phyloP scores from a whole-genome alignment of 306 rosid genomes.

The Betula pendula region DNA sequence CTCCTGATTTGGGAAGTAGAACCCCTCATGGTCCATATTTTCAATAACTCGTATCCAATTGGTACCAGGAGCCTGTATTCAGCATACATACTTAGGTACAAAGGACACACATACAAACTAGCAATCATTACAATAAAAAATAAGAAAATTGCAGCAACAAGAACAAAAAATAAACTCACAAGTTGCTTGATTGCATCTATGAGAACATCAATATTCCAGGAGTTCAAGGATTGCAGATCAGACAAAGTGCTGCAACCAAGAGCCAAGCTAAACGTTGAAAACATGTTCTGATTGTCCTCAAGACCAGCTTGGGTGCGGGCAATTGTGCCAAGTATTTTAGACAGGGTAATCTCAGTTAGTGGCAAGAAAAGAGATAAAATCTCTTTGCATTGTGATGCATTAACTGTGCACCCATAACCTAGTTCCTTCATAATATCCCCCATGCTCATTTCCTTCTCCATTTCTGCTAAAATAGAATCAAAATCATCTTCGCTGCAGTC shows the following conservation, averaged over 20 bases:
- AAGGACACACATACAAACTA: slow-evolving; percentile 9
- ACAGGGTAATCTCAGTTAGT: slow-evolving; percentile 64
- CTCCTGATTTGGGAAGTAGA: slow-evolving; percentile 84
- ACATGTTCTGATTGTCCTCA: slow-evolving; percentile 77
- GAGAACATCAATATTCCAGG: slow-evolving; percentile 96
- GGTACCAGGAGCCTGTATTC: slow-evolving; percentile 76
- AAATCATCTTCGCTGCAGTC: slow-evolving; percentile 74
- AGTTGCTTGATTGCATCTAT: slow-evolving; percentile 76
- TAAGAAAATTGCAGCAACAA: slow-evolving; percentile 1
- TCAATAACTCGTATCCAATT: slow-evolving; percentile 82
- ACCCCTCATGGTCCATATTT: slow-evolving; percentile 93
- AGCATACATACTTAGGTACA: slow-evolving; percentile 26
- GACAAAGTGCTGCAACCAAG: slow-evolving; percentile 62
- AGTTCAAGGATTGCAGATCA: slow-evolving; percentile 65
- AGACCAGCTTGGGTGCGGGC: slow-evolving; percentile 71
- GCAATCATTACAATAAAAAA: slow-evolving; percentile 13
- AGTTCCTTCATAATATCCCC: slow-evolving; percentile 95
- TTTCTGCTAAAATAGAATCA: slow-evolving; percentile 92
- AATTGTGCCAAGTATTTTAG: slow-evolving; percentile 87
- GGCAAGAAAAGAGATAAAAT: slow-evolving; percentile 89
- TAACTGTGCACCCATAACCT: slow-evolving; percentile 95
- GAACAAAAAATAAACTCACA: slow-evolving; percentile 44
- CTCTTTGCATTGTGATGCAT: slow-evolving; percentile 79
- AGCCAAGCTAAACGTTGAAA: slow-evolving; percentile 67
- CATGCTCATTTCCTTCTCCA: slow-evolving; percentile 94